Evolutionary conservation across 179 eudicot species (phyloP), one percentile per base, ranked within the genome.

Genomic region (Silene noctiflora): DNA sequence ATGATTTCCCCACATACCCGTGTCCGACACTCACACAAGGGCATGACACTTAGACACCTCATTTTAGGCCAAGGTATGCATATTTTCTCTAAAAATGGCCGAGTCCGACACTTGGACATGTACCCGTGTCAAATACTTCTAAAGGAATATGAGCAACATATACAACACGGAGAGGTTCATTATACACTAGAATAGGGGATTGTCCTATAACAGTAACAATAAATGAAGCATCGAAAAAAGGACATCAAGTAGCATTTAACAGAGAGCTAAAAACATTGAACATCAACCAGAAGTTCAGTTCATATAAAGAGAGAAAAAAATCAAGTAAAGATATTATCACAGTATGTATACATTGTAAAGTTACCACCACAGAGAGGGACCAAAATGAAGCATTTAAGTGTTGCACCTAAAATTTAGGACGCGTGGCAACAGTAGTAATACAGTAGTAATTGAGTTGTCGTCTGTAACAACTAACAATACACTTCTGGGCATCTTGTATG

Each of bases 341-440:
- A 24, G 35, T 17, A n/a, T 9, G 71, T 20, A 44, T 21, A 44
- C 58, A 53, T 20, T 25, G 42, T 53, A 25, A 53, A 71, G 74
- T 12, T 27, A 71, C n/a, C 39, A 53, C 44, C 46, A 19, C 17
- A 68, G n/a, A 39, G 42, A 72, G 68, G 84, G 55, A 56, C 73
- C 76, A 51, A 67, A 73, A 31, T 21, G 10, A 81, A 74, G 65
- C 39, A 78, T 53, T 78, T 63, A 81, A 70, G 71, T 69, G 17
- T 64, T 63, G 61, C 48, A 48, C 76, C 46, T 63, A 27, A 17
- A 70, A 44, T n/a, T 64, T 6, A 55, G 8, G 81, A 74, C 78
- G 72, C 81, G 81, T 81, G 81, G 78, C 44, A 46, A 69, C 44
- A 63, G 46, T 71, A 77, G 73, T 74, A 13, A 78, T 78, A 69